These are phyloP conservation scores for Phytophthora sp. DNA, from an alignment of 352 stramenopile species.

Conservation along the genomic window DNA sequence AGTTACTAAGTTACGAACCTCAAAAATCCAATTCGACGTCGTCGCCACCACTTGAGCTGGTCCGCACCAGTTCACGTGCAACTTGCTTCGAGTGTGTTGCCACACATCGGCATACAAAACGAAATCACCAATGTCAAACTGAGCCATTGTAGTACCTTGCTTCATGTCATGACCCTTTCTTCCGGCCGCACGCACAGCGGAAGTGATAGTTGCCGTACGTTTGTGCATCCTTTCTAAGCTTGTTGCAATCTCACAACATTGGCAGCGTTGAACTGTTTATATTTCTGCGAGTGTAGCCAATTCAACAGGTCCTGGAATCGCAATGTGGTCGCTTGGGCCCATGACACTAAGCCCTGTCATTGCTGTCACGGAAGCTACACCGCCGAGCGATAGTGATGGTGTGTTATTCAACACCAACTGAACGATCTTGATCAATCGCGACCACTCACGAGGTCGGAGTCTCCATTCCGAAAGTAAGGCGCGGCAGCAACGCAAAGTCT, in stretches of 20 bases:
- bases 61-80: conserved; percentile 17
- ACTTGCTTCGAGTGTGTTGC: neutral
- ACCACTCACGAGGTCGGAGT: conserved; percentile 5
- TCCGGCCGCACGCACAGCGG: neutral
- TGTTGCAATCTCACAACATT: neutral
- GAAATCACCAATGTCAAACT: conserved; percentile 23
- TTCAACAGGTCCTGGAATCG: neutral
- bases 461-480: neutral
- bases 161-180: neutral
- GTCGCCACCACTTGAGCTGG: conserved; percentile 15
- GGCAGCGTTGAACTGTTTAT: neutral
- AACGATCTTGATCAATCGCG: conserved; percentile 14
- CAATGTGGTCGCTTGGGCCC: neutral
- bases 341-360: neutral
- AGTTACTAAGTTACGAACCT: conserved; percentile 1
- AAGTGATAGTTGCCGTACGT: neutral
- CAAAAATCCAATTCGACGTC: conserved; percentile 22
- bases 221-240: conserved; percentile 1
- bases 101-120: conserved; percentile 20
- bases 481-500: neutral
- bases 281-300: neutral
- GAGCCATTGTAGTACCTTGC: neutral
- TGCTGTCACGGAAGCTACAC: neutral
- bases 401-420: neutral
- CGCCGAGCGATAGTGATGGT: neutral